Evolutionary conservation across 805 yeast species (phyloP), one percentile per base, ranked within the genome.

Genomic region (Kodamaea kaohsiungensis): DNA sequence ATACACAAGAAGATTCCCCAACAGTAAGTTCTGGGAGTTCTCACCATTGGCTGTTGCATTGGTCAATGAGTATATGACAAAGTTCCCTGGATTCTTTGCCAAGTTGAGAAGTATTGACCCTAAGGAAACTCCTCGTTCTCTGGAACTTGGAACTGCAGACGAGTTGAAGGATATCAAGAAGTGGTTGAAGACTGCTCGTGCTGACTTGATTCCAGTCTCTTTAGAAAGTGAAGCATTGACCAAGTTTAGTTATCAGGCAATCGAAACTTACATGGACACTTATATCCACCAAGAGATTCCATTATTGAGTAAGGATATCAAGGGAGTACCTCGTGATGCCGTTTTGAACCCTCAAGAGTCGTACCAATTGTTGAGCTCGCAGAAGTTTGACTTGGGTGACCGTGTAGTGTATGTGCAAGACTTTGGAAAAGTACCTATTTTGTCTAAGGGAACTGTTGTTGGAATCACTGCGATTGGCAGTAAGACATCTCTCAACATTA

Each of bases 391-490:
- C 27, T 77, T 95, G 18, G 99, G 99, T 62, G 98, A 95, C 65
- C 82, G 99, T 56, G 90, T 95, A 30, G 81, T 89, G 19, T 91
- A 89, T 60, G 88, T 91, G 18, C 87, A 88, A 61, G 89, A 86
- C 61, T 84, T 89, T 19, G 98, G 98, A 50, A 91, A 89, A 65
- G 96, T 92, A 13, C 96, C 97, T 25, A 71, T 86, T 53, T 91
- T 88, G 65, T 80, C 89, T 22, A 88, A 88, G 64, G 99, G 99
- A 67, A 91, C 97, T 0, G 96, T 95, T 52, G 87, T 89, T 49
- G 87, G 88, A 7, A 75, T 81, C 53, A 72, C 71, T 19, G 71
- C 81, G 3, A 76, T 83, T 42, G 90, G 89, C 43, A 79, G 83
- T 37, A 82, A 85, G 60, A 78, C 83, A 37, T 81, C 86, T 0